These are phyloP conservation scores for Tubosaeta sp. DNA, from an alignment of 768 basidiomycete species.

Conservation along the genomic window DNA sequence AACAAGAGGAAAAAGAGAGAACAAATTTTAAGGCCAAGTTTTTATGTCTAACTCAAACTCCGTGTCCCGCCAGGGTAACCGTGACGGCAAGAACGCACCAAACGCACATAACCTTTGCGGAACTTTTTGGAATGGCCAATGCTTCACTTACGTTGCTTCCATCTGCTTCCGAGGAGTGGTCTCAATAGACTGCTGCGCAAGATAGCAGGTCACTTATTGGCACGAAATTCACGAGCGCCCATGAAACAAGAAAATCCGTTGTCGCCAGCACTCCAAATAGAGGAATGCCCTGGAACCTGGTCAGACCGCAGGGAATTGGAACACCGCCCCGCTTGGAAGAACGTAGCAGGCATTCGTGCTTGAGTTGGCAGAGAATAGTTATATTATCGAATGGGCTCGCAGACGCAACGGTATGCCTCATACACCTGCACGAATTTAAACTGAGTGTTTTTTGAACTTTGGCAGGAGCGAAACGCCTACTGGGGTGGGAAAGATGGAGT, in stretches of 20 bases:
- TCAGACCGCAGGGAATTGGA: conserved; percentile 11
- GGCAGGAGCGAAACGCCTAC: neutral
- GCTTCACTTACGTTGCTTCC: conserved; percentile 1
- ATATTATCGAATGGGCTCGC: neutral
- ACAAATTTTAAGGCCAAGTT: neutral
- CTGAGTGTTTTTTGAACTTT: neutral
- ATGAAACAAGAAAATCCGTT: conserved; percentile 4
- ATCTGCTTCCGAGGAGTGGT: conserved; percentile 4
- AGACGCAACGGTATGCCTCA: conserved; percentile 1
- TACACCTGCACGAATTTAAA: neutral
- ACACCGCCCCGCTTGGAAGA: conserved; percentile 6
- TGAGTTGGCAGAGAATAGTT: neutral
- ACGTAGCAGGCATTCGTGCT: neutral
- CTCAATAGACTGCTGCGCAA: neutral
- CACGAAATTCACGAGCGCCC: conserved; percentile 1
- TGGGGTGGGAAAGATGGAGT: conserved; percentile 3
- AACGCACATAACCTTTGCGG: conserved; percentile 16
- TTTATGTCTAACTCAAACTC: conserved; percentile 15
- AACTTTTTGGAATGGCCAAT: conserved; percentile 14
- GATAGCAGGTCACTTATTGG: neutral
- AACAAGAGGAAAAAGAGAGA: neutral
- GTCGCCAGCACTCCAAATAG: neutral
- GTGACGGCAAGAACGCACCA: conserved; percentile 28
- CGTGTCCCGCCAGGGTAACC: conserved; percentile 24
- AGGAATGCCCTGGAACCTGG: neutral